Conservation (phyloP, 225 moss, liverwort and hornwort genomes). For the Antitrichia curtipendula region DNA sequence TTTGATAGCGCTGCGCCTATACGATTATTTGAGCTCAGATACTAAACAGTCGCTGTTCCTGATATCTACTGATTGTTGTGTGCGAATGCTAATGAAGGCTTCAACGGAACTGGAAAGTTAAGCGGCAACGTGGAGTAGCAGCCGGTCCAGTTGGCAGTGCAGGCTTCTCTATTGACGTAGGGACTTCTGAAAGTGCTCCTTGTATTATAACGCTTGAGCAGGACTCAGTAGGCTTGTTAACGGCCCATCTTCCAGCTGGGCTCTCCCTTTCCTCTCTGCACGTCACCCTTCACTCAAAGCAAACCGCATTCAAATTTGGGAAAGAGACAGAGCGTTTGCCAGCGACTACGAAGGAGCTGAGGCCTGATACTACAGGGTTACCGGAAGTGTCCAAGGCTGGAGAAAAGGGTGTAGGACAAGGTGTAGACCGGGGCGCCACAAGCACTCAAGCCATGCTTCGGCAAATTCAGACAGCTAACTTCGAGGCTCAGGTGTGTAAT, state of each 20-base stretch:
- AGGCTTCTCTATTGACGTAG: slow-evolving; percentile 82
- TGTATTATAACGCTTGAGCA: slow-evolving; percentile 75
- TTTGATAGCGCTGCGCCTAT: background rate
- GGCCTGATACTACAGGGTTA: slow-evolving; percentile 11
- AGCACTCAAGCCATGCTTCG: slow-evolving; percentile 83
- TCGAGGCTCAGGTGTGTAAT: slow-evolving; percentile 74
- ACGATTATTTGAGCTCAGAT: background rate
- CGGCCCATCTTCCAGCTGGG: slow-evolving; percentile 49
- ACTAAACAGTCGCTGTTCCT: background rate
- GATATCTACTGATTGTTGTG: background rate
- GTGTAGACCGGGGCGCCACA: slow-evolving; percentile 88
- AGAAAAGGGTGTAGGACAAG: slow-evolving; percentile 59
- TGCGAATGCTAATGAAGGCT: slow-evolving; percentile 38
- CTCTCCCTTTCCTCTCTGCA: slow-evolving; percentile 57
- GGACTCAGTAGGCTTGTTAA: slow-evolving; percentile 64
- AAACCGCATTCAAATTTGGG: slow-evolving; percentile 23
- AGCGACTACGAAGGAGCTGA: background rate
- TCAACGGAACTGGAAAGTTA: slow-evolving; percentile 99
- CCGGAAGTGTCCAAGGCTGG: slow-evolving; percentile 23
- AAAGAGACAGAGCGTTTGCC: slow-evolving; percentile 16
- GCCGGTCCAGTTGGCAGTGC: slow-evolving; percentile 93
- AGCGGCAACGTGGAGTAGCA: slow-evolving; percentile 85
- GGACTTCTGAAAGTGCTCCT: slow-evolving; percentile 43
- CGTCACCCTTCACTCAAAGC: slow-evolving; percentile 45
- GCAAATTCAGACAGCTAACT: slow-evolving; percentile 82